Evolutionary conservation across 257 asterid species (phyloP), one percentile per base, ranked within the genome.

Genomic region (Scutellaria baicalensis): DNA sequence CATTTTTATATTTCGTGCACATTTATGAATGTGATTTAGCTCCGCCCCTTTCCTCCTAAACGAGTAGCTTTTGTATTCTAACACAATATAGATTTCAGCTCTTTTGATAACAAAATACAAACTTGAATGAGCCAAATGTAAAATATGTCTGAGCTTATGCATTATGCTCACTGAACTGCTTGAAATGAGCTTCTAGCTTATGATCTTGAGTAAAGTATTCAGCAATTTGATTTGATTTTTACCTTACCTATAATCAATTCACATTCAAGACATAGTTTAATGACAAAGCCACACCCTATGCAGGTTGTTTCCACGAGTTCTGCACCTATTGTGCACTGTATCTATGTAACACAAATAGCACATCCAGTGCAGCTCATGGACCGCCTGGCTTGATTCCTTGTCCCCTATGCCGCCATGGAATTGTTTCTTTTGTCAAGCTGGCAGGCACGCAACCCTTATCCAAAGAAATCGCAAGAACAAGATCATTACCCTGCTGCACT

Each of bases 291-390:
- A 11, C 33, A n/a, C 39, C 1, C 45, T 50, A 4, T 68, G 72
- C 91, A 91, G 97, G 95, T 65, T 91, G 97, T 84, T 80, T 70
- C 66, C 97, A 91, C 5, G 97, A 91, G 74, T 87, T 87, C 79
- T 91, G 97, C 83, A 89, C 93, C 11, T 80, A 62, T n/a, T 91
- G 97, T 66, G 97, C 96, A 2, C 67, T 91, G 45, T 91, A 89
- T 54, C 88, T 91, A 10, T 91, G 97, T 68, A 89, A 96, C 35
- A 85, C 92, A 40, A 84, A 68, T 49, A 78, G 68, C 76, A 69
- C 89, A 62, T 81, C 95, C 16, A 79, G 70, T 0, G 74, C 48
- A 13, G 74, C 83, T 17, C 83, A 75, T 2, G 89, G 91, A 1
- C 90, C 91, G 23, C 89, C 88, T 0, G 97, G 96, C 64, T 84